Percentiles rank a stretch among this genome's conserved stretches.
These are phyloP conservation scores for Apophysomyces elegans DNA, from an alignment of 371 early-diverging fungal species.

Conservation along the genomic window DNA sequence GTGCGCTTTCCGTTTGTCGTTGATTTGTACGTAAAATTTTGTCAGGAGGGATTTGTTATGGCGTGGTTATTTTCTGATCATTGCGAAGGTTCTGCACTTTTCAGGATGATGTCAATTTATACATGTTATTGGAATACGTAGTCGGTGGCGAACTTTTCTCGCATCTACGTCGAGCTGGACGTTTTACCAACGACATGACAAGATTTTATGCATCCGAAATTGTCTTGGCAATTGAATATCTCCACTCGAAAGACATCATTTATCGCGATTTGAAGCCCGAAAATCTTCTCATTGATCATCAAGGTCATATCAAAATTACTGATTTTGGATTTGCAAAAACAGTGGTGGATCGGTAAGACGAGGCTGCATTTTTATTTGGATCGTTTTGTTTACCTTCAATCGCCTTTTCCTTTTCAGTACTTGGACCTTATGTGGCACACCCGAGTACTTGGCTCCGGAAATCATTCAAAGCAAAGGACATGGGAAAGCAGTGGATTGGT, in stretches of 20 bases:
- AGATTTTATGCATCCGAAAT: slow-evolving; percentile 73
- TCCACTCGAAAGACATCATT: slow-evolving; percentile 86
- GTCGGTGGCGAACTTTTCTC: slow-evolving; percentile 91
- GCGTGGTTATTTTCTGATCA: not conserved
- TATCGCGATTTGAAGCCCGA: slow-evolving; percentile 93
- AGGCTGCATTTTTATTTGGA: slow-evolving; percentile 15
- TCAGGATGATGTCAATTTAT: slow-evolving; percentile 82
- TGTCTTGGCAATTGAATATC: slow-evolving; percentile 75
- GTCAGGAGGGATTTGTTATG: not conserved
- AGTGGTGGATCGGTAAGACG: slow-evolving; percentile 35
- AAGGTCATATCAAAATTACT: slow-evolving; percentile 92
- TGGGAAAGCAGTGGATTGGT: slow-evolving; percentile 98
- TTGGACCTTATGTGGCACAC: slow-evolving; percentile 97
- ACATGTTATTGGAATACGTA: slow-evolving; percentile 93
- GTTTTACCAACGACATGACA: slow-evolving; percentile 87
- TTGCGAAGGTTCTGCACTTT: slow-evolving; percentile 63
- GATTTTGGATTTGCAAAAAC: slow-evolving; percentile 96
- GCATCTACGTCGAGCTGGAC: slow-evolving; percentile 79
- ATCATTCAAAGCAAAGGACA: slow-evolving; percentile 98
- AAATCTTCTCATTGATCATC: slow-evolving; percentile 79
- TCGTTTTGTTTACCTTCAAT: slow-evolving; percentile 21
- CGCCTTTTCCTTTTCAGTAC: slow-evolving; percentile 49
- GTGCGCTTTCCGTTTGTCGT: slow-evolving; percentile 95
- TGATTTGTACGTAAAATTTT: slow-evolving; percentile 64
- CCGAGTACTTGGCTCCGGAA: slow-evolving; percentile 98